phyloP scores from a whole-genome alignment of 2,329 filamentous ascomycete genomes.

The Cordyceps javanica region DNA sequence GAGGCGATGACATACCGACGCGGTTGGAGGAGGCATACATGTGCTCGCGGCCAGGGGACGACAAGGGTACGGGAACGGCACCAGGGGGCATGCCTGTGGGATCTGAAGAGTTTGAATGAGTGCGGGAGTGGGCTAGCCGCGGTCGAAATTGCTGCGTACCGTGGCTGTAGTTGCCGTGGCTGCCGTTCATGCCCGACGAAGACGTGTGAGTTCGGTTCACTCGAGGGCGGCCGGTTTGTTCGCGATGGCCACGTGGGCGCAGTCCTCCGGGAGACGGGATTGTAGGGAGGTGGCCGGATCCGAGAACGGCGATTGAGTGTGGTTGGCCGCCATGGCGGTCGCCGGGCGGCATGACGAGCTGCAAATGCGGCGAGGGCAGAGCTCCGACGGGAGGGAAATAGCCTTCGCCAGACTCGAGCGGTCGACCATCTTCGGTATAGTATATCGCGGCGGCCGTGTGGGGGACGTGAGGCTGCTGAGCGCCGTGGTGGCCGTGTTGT shows the following conservation, averaged over 20 bases:
- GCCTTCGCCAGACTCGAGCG: constrained; percentile 64
- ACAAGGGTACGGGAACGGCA: constrained; percentile 45
- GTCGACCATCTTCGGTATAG: constrained; percentile 57
- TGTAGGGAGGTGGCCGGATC: constrained; percentile 71
- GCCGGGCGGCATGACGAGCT: constrained; percentile 32
- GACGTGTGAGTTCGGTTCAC: constrained; percentile 69
- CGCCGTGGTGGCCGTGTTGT: not conserved
- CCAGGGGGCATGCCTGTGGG: constrained; percentile 38
- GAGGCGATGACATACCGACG: constrained; percentile 47
- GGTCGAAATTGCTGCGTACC: constrained; percentile 28
- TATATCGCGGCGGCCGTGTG: constrained; percentile 43
- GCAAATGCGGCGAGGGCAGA: constrained; percentile 34
- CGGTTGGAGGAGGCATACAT: constrained; percentile 35
- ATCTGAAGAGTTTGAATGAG: constrained; percentile 55
- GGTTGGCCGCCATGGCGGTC: constrained; percentile 27
- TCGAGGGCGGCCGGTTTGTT: constrained; percentile 53
- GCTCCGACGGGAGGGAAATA: constrained; percentile 71
- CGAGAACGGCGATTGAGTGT: constrained; percentile 73
- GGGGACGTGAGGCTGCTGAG: constrained; percentile 23
- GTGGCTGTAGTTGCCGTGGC: constrained; percentile 29
- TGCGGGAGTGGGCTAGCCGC: constrained; percentile 44
- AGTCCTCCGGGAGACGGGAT: constrained; percentile 77
- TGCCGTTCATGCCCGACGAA: constrained; percentile 60
- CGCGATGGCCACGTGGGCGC: constrained; percentile 48
- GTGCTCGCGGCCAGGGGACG: constrained; percentile 47